A percentile compares a stretch with the other conserved stretches of the same genome.
Evolutionary conservation across 441 rosid genomes (phyloP).

Genomic region (Viola pubescens): DNA sequence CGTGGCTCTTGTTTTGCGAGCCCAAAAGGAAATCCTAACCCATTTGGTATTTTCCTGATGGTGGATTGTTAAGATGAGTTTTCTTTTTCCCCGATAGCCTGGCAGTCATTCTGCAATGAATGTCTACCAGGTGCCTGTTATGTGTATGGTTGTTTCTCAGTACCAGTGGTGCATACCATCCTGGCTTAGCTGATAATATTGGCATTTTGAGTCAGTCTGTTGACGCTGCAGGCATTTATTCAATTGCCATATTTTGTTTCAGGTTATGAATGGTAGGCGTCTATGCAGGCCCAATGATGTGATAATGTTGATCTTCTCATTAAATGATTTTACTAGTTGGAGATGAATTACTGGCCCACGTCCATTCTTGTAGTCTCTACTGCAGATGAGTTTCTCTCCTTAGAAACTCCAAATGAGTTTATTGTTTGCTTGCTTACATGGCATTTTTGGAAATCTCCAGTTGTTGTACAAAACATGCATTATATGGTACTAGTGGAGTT

Average conservation of each 20-base stretch:
- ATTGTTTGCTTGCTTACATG: slow-evolving; percentile 23
- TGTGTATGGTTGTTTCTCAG: too few species aligned
- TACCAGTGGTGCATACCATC: too few species aligned
- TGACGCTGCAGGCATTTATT: slow-evolving; percentile 17
- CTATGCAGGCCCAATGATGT: slow-evolving; percentile 21
- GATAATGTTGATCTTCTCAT: slow-evolving; percentile 22
- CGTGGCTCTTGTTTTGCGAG: too few species aligned
- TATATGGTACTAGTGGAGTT: slow-evolving; percentile 16
- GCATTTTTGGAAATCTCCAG: slow-evolving; percentile 20
- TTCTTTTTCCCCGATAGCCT: too few species aligned
- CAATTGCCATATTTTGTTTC: slow-evolving; percentile 24
- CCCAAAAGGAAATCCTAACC: too few species aligned
- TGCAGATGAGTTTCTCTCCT: slow-evolving; percentile 60
- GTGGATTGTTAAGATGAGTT: too few species aligned
- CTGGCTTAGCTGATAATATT: too few species aligned
- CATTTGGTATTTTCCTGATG: too few species aligned
- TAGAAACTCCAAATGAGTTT: slow-evolving; percentile 37
- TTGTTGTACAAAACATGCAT: slow-evolving; percentile 42
- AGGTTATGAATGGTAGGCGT: slow-evolving; percentile 32
- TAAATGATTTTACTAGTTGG: slow-evolving; percentile 22
- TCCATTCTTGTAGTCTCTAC: slow-evolving; percentile 38
- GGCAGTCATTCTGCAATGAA: too few species aligned
- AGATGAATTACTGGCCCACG: slow-evolving; percentile 28
- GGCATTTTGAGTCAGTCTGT: too few species aligned
- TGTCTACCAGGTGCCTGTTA: too few species aligned